These are phyloP conservation scores for Rhynchosporium graminicola DNA, from an alignment of 2,329 filamentous ascomycete genomes.

Conservation along the genomic window DNA sequence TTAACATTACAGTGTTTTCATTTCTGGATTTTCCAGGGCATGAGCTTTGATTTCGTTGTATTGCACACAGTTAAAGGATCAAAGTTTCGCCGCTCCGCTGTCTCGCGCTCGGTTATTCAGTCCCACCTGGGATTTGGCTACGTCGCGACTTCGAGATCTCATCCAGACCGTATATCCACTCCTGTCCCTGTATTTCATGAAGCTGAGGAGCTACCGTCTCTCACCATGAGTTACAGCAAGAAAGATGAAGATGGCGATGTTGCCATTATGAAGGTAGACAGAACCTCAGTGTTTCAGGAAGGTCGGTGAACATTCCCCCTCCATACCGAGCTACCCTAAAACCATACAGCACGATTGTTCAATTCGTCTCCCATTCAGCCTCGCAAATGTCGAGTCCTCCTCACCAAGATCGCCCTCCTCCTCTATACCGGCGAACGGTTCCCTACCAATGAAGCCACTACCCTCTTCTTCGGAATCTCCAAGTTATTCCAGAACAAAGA, in stretches of 20 bases:
- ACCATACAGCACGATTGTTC: slow-evolving; percentile 81
- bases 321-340: slow-evolving; percentile 42
- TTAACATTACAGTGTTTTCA: too few species aligned
- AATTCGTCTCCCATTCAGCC: slow-evolving; percentile 97
- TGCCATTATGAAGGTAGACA: slow-evolving; percentile 93
- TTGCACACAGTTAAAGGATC: not conserved
- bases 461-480: slow-evolving; percentile 97
- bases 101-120: slow-evolving; percentile 29
- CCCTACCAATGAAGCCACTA: slow-evolving; percentile 94
- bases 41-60: too few species aligned
- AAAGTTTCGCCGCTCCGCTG: slow-evolving; percentile 18
- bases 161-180: slow-evolving; percentile 18
- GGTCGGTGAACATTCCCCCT: slow-evolving; percentile 55
- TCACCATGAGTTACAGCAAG: slow-evolving; percentile 92
- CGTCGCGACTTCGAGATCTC: slow-evolving; percentile 35
- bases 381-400: slow-evolving; percentile 92
- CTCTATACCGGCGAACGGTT: slow-evolving; percentile 97
- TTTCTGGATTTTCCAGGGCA: too few species aligned
- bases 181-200: slow-evolving; percentile 40
- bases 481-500: slow-evolving; percentile 99
- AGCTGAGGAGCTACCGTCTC: slow-evolving; percentile 40
- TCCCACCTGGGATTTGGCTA: slow-evolving; percentile 38
- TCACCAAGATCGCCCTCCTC: slow-evolving; percentile 95
- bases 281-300: slow-evolving; percentile 98
- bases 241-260: slow-evolving; percentile 98